phyloP scores from a whole-genome alignment of 371 early-diverging fungal genomes.

The Actinomortierella ambigua region DNA sequence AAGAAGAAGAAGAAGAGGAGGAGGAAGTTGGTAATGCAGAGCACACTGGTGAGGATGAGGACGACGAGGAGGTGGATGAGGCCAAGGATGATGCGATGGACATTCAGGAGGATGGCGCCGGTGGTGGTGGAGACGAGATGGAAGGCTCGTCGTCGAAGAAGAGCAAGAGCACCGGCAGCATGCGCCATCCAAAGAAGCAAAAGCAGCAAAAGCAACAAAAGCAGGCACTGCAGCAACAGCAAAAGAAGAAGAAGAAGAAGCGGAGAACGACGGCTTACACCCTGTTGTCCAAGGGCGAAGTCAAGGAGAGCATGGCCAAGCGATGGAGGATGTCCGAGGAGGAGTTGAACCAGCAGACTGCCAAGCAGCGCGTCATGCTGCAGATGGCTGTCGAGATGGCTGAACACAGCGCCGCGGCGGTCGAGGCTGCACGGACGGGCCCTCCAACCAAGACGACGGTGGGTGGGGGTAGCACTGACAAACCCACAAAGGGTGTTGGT shows the following conservation, averaged over 20 bases:
- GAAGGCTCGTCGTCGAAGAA: too few relatives aligned
- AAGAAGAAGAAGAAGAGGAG: too few relatives aligned
- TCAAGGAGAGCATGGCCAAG: neutral
- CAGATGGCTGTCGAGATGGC: slow-evolving; percentile 23
- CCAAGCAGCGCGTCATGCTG: slow-evolving; percentile 8
- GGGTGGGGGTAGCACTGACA: slow-evolving; percentile 16
- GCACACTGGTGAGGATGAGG: slow-evolving; percentile 45
- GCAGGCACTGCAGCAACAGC: too few relatives aligned
- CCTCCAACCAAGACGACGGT: slow-evolving; percentile 12
- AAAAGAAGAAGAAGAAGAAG: slow-evolving; percentile 11
- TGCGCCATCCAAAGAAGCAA: too few relatives aligned
- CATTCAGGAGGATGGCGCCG: slow-evolving; percentile 20
- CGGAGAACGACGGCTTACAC: neutral
- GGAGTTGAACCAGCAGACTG: slow-evolving; percentile 9
- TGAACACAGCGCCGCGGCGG: slow-evolving; percentile 26
- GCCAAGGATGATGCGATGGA: slow-evolving; percentile 12
- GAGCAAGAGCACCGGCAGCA: too few relatives aligned
- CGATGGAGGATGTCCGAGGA: slow-evolving; percentile 24
- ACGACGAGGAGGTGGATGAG: slow-evolving; percentile 32
- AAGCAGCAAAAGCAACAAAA: too few relatives aligned
- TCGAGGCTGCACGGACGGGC: slow-evolving; percentile 29
- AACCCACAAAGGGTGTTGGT: slow-evolving; percentile 1
- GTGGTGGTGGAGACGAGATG: slow-evolving; percentile 29
- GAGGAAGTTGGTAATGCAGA: too few relatives aligned
- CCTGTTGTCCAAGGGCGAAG: neutral